Base-by-base conservation (phyloP, 805 yeast species). In the Torulaspora maleeae region DNA sequence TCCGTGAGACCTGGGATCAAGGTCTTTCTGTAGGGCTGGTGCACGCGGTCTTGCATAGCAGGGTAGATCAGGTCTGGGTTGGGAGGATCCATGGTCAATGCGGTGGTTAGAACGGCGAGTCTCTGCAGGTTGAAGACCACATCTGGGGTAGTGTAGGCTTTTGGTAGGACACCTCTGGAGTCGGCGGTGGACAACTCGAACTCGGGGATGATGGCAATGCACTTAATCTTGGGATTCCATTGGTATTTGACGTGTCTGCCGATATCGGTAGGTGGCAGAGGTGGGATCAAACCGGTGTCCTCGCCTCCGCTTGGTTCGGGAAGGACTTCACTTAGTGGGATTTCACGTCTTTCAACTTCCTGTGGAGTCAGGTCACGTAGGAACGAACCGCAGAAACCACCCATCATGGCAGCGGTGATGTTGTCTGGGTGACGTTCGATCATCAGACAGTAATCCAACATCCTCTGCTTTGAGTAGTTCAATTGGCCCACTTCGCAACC, bases 351-450 rank as follows among this genome's bases (percentile, higher is more conserved):
- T 48, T 75, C 81, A 53, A 76, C 74, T 54, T 90, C 97, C 33
- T 78, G 76, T 3, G 82, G 80, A 27, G 80, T 72, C 48, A 93
- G 70, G 51, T 86, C 95, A 58, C 95, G 79, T 60, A 93, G 75
- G 67, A 85, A 93, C 3, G 96, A 88, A 36, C 99, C 99, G 34
- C 90, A 96, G 66, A 93, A 93, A 1, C 99, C 97, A 49, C 99
- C 99, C 82, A 90, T 84, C 96, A 93, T 88, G 29, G 99, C 96
- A 27, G 99, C 99, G 10, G 96, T 88, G 60, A 93, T 90, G 67
- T 93, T 93, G 69, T 93, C 99, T 28, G 99, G 99, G 61, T 93
- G 99, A 64, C 98, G 82, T 72, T 93, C 99, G 55, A 93, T 90
- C 93, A 93, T 86, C 56, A 93, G 75, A 66, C 96, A 88, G 72